phyloP scores from a whole-genome alignment of 1,139 yeast species.

The Scheffersomyces insectosa region DNA sequence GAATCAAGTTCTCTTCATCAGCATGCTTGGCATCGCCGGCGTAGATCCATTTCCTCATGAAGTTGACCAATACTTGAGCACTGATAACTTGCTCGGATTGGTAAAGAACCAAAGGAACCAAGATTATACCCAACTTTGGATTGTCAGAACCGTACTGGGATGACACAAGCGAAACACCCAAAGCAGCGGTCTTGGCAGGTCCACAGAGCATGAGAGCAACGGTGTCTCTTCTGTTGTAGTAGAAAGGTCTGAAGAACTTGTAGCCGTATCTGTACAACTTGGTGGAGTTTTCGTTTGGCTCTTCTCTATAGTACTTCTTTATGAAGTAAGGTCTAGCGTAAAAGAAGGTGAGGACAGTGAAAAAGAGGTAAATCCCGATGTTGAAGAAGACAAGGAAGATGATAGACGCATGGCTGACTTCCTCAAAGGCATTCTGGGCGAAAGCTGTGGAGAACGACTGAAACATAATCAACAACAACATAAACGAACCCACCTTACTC shows the following conservation, averaged over 20 bases:
- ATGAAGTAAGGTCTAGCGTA: constrained; percentile 65
- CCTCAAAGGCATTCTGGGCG: constrained; percentile 72
- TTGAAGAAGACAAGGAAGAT: constrained; percentile 80
- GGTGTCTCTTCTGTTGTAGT: constrained; percentile 69
- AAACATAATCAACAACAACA: constrained; percentile 78
- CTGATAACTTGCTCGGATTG: constrained; percentile 85
- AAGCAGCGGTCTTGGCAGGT: constrained; percentile 90
- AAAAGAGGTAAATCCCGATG: constrained; percentile 72
- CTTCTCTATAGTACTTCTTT: constrained; percentile 38
- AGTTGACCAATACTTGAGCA: constrained; percentile 67
- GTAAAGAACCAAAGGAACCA: constrained; percentile 80
- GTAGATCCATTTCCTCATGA: constrained; percentile 67
- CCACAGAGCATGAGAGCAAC: constrained; percentile 84
- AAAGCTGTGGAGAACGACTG: constrained; percentile 88
- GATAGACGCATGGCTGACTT: constrained; percentile 67
- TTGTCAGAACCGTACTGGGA: constrained; percentile 74
- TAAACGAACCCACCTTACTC: constrained; percentile 72
- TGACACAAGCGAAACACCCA: constrained; percentile 79
- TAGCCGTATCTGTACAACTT: constrained; percentile 40
- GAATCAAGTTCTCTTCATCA: constrained; percentile 5
- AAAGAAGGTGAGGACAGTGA: constrained; percentile 60
- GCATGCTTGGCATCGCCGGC: constrained; percentile 26
- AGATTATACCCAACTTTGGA: constrained; percentile 63
- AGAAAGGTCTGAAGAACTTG: constrained; percentile 59
- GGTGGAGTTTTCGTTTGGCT: constrained; percentile 48